A percentile compares a stretch with the other conserved stretches of the same genome.
Evolutionary conservation across 768 basidiomycete genomes (phyloP).

Genomic region (Hortiboletus flavorubellus): DNA sequence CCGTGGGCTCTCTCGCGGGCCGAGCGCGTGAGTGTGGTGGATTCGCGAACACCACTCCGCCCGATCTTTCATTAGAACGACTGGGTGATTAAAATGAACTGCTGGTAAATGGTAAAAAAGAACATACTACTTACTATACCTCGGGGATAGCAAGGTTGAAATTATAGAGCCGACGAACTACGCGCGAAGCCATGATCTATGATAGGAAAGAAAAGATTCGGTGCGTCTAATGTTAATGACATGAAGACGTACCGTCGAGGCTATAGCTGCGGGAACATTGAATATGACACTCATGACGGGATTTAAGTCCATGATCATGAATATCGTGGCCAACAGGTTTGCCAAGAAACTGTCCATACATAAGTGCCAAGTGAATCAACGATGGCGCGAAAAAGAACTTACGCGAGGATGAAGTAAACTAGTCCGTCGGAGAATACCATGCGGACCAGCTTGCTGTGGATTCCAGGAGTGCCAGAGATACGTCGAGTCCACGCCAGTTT

Average conservation of each 20-base stretch:
- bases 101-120: neutral
- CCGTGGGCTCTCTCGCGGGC: conserved; percentile 14
- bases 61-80: conserved; percentile 20
- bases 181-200: conserved; percentile 58
- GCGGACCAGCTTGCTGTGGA: conserved; percentile 47
- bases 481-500: conserved; percentile 43
- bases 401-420: conserved; percentile 76
- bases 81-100: conserved; percentile 9
- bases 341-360: conserved; percentile 35
- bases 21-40: conserved; percentile 15
- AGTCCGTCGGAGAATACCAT: conserved; percentile 72
- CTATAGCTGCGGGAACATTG: conserved; percentile 61
- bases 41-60: conserved; percentile 15
- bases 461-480: conserved; percentile 20
- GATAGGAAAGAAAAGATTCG: neutral
- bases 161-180: conserved; percentile 56
- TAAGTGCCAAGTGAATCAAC: conserved; percentile 27
- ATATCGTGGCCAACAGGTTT: conserved; percentile 45
- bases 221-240: neutral
- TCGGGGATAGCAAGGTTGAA: conserved; percentile 34
- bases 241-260: conserved; percentile 41
- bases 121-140: conserved; percentile 26
- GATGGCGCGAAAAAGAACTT: conserved; percentile 24
- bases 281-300: conserved; percentile 64
- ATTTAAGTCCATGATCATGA: conserved; percentile 66